phyloP scores from a whole-genome alignment of 2,329 filamentous ascomycete species.

The Scytalidium lignicola region DNA sequence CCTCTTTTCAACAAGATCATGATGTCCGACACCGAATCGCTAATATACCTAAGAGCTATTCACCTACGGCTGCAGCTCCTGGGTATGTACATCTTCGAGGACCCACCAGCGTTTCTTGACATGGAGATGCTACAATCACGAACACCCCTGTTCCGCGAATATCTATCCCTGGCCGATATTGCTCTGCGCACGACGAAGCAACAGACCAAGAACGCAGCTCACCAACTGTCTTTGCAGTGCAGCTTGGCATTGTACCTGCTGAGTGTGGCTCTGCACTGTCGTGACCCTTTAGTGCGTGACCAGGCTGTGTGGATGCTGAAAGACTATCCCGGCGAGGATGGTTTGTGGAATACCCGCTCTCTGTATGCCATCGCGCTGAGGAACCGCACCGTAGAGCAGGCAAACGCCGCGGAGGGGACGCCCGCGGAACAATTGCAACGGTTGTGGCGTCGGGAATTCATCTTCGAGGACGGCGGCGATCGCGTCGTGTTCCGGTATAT shows the following conservation, averaged over 20 bases:
- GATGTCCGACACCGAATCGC: conserved; percentile 21
- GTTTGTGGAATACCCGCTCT: conserved; percentile 25
- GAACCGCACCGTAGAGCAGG: conserved; percentile 24
- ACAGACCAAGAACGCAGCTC: conserved; percentile 15
- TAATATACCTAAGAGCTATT: conserved; percentile 27
- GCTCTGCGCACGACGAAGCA: conserved; percentile 16
- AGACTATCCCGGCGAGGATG: conserved; percentile 31
- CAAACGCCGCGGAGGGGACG: conserved; percentile 25
- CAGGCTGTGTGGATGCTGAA: conserved; percentile 27
- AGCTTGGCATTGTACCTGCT: conserved; percentile 22
- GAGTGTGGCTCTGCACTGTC: conserved; percentile 24
- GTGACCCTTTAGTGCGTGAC: conserved; percentile 28
- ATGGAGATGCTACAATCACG: conserved; percentile 14
- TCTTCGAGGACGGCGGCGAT: neutral
- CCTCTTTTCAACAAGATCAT: conserved; percentile 30
- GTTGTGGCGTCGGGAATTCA: neutral
- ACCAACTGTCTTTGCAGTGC: conserved; percentile 27
- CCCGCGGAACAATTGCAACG: conserved; percentile 24
- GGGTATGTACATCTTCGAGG: conserved; percentile 23
- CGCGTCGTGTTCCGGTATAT: neutral
- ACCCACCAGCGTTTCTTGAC: conserved; percentile 23
- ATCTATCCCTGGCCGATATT: conserved; percentile 26
- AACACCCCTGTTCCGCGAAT: conserved; percentile 29
- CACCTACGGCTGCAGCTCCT: conserved; percentile 29
- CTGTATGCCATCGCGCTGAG: conserved; percentile 24